Evolutionary conservation across 2,329 filamentous ascomycete genomes (phyloP), one percentile per base, ranked within the genome.

Genomic region (Aureobasidium musti): DNA sequence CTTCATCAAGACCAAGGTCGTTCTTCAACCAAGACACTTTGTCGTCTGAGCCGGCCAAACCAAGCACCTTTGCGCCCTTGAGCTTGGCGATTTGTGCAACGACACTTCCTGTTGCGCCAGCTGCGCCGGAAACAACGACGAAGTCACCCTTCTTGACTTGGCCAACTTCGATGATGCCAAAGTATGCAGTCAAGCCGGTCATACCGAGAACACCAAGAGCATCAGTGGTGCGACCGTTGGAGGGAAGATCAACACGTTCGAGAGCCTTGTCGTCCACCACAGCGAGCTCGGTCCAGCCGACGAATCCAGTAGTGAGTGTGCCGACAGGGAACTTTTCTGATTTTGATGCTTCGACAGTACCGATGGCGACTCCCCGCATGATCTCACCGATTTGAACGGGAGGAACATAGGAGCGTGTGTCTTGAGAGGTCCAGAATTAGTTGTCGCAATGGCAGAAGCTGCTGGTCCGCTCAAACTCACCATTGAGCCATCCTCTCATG

Each of bases 81-180:
- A 91, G 78, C 80, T 91, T 92, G 21, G 89, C 89, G 70, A 93
- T 91, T 78, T 94, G 91, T 0, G 89, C 90, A 0, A 86, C 90
- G 1, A 93, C 85, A 73, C 85, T 89, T 1, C 91, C 91, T 0
- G 91, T 93, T 0, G 90, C 91, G 2, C 91, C 91, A 0, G 91
- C 91, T 1, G 91, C 91, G 7, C 89, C 90, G 10, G 87, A 90
- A 0, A 94, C 88, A 8, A 93, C 89, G 1, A 94, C 90, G 4
- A 89, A 87, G 70, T 93, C 89, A 5, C 89, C 89, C 0, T 83
- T 76, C 75, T 88, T 86, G 47, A 89, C 85, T 65, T 89, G 79
- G 2, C 86, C 90, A 53, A 93, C 84, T 65, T 89, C 84, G 35
- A 85, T 76, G 74, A 93, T 85, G 23, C 91, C 90, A 69, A 91